These are phyloP conservation scores for Leccinum colubrinum DNA, from an alignment of 1,284 basidiomycete species.

Conservation along the genomic window DNA sequence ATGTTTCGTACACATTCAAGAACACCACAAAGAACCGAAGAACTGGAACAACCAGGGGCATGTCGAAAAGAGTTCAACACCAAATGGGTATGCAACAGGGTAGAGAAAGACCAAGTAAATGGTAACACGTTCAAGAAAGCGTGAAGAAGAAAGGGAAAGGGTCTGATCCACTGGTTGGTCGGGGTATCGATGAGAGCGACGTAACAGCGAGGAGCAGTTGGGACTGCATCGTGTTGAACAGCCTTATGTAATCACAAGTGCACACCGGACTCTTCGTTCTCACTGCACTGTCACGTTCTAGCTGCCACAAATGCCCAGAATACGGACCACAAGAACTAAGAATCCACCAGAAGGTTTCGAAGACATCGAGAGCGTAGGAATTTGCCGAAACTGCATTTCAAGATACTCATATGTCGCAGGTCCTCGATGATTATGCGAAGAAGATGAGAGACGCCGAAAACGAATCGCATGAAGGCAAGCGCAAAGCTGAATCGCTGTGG, in stretches of 20 bases:
- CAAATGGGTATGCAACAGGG: conserved; percentile 10
- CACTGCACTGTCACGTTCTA: neutral
- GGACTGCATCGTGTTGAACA: conserved; percentile 10
- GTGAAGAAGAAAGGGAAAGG: conserved; percentile 2
- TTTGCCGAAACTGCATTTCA: neutral
- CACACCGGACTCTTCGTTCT: neutral
- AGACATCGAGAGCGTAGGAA: conserved; percentile 80
- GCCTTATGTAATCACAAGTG: conserved; percentile 24
- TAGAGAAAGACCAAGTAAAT: conserved; percentile 1
- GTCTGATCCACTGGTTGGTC: conserved; percentile 8
- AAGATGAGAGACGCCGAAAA: conserved; percentile 98
- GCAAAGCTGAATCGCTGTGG: conserved; percentile 97
- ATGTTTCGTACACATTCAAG: conserved; percentile 78
- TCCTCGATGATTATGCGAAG: conserved; percentile 92
- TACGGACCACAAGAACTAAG: conserved; percentile 92
- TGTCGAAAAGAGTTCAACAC: conserved; percentile 28
- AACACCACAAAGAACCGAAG: conserved; percentile 70
- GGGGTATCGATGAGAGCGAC: conserved; percentile 20
- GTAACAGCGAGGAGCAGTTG: neutral
- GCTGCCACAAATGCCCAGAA: conserved; percentile 79
- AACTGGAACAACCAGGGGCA: conserved; percentile 67
- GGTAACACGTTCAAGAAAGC: neutral
- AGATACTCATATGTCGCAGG: conserved; percentile 42
- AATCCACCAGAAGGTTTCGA: conserved; percentile 96
- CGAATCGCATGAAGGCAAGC: conserved; percentile 96